Conservation (phyloP, 345 rosid genomes). For the Salix dunnii region DNA sequence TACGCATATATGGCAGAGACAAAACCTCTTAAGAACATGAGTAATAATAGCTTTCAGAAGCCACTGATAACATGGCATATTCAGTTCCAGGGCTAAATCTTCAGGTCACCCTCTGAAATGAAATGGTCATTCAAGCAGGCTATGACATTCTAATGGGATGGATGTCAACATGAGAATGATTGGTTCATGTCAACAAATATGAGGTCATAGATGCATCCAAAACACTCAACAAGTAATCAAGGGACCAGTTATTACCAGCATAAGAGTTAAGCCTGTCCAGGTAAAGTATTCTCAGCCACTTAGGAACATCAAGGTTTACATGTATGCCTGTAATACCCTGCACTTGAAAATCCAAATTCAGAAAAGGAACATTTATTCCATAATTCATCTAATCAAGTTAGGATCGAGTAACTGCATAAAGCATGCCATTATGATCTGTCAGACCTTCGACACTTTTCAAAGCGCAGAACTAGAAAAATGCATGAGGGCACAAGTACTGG, state of each 20-base stretch:
- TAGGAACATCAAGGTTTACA: slow-evolving; percentile 72
- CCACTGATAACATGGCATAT: background rate
- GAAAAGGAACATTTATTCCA: slow-evolving; percentile 15
- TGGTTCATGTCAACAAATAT: background rate
- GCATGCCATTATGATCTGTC: background rate
- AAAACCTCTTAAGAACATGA: background rate
- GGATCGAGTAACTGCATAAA: background rate
- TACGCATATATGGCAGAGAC: background rate
- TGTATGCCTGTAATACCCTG: slow-evolving; percentile 76
- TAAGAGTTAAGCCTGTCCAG: slow-evolving; percentile 66
- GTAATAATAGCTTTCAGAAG: background rate
- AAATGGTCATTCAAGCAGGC: background rate
- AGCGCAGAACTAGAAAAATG: background rate
- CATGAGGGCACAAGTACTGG: background rate
- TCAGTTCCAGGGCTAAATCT: background rate
- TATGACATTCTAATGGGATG: background rate
- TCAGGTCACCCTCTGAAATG: background rate
- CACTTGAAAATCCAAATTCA: slow-evolving; percentile 38
- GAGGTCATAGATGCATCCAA: background rate
- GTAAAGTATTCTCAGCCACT: slow-evolving; percentile 63
- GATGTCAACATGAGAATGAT: background rate
- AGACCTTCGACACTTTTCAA: background rate
- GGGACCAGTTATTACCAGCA: slow-evolving; percentile 52
- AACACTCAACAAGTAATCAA: background rate
- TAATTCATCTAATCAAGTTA: slow-evolving; percentile 1